Evolutionary conservation across 2,329 filamentous ascomycete species (phyloP).

Genomic region (Aureobasidium musti): DNA sequence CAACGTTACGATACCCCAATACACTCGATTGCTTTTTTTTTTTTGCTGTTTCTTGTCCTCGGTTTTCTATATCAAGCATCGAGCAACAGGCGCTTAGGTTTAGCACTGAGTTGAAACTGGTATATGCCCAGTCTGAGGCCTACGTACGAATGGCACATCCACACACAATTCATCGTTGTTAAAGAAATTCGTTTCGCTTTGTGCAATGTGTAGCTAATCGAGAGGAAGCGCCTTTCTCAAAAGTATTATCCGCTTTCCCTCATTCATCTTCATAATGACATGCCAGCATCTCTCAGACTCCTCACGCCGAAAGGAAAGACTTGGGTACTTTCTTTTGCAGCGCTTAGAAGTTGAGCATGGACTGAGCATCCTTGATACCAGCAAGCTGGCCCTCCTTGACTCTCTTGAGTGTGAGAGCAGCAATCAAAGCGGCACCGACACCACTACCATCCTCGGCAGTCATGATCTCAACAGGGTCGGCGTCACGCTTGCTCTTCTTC

Average conservation of each 20-base stretch:
- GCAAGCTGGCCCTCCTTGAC: slow-evolving; percentile 60
- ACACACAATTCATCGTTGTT: not conserved
- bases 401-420: slow-evolving; percentile 66
- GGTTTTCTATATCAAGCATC: not conserved
- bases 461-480: slow-evolving; percentile 78
- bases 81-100: not conserved
- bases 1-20: slow-evolving; percentile 24
- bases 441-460: slow-evolving; percentile 94
- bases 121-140: not conserved
- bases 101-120: not conserved
- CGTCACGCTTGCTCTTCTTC: slow-evolving; percentile 67
- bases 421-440: slow-evolving; percentile 96
- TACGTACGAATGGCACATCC: not conserved
- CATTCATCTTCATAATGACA: not conserved
- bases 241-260: not conserved
- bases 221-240: slow-evolving; percentile 3
- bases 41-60: not conserved
- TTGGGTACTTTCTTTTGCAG: not conserved
- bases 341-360: slow-evolving; percentile 41
- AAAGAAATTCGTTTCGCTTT: slow-evolving; percentile 24
- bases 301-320: not conserved
- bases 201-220: not conserved
- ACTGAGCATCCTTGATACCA: slow-evolving; percentile 57
- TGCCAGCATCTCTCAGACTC: not conserved
- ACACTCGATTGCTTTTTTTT: not conserved